Base-by-base conservation (phyloP, 306 rosid genomes). In the Lotus japonicus region DNA sequence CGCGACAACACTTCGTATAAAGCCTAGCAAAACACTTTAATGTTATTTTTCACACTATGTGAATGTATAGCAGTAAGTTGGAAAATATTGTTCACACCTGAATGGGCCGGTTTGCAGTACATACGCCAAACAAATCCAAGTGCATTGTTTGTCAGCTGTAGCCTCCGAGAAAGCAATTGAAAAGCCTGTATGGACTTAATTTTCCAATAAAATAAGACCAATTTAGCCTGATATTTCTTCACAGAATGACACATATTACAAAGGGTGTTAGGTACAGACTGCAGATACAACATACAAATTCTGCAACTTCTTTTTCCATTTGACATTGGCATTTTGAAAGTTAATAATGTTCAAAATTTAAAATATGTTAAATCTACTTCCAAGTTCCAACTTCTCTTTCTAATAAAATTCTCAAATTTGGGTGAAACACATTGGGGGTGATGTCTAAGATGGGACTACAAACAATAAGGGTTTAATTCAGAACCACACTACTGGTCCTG, bases 201-300 rank as follows among this genome's bases (percentile, higher is more conserved):
- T 62, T 12, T 43, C 31, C 5, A 8, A 62, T 19, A 17, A 10
- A 16, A 7, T 41, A 41, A 52, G 41, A 52, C 48, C 55, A 54
- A 12, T 6, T 52, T 13, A 33, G 48, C 66, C 17, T 15, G 14
- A 11, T 50, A 70, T 62, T 55, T 70, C 64, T 55, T 70, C 62
- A 36, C 15, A 10, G 35, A 17, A 23, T 4, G 57, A 46, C 16
- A 23, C 43, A 77, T 10, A 41, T 23, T 48, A 39, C 48, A 56
- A 14, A 31, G 43, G 45, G 53, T 12, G 55, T 46, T 64, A 48
- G 62, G 45, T 61, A 62, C 61, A 23, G n/a, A 42, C 63, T 61
- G 52, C 61, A 23, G n/a, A 42, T 73, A 53, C 68, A 74, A 13
- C 58, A 53, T 33, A 58, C 70, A 72, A 19, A 41, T 28, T 18